A percentile compares a stretch with the other conserved stretches of the same genome.
These are phyloP conservation scores for Cladophialophora yegresii DNA, from an alignment of 2,329 filamentous ascomycete genomes.

Conservation along the genomic window DNA sequence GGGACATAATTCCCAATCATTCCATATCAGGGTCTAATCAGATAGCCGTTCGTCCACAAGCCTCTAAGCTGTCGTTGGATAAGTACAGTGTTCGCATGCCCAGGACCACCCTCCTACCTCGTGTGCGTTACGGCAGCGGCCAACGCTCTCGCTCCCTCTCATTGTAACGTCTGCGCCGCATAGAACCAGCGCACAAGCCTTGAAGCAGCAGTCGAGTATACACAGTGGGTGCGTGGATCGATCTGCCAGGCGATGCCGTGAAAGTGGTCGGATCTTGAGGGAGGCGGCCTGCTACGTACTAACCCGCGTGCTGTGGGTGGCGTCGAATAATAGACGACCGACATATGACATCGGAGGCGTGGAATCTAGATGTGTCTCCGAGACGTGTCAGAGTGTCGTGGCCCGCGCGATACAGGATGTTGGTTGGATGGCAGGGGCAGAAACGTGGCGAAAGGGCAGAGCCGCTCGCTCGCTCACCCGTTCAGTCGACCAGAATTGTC, in stretches of 20 bases:
- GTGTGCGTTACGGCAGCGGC: neutral
- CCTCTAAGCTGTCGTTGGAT: neutral
- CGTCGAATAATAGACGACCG: neutral
- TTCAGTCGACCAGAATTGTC: conserved; percentile 80
- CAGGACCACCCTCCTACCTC: neutral
- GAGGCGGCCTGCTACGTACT: neutral
- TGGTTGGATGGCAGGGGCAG: no score
- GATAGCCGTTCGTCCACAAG: neutral
- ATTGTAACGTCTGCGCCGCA: neutral
- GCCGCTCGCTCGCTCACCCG: conserved; percentile 50
- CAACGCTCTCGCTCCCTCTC: neutral
- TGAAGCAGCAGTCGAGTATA: no score
- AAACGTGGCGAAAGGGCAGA: neutral
- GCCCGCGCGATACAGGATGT: no score
- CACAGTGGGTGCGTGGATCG: neutral
- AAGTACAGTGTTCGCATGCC: neutral
- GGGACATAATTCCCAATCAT: neutral
- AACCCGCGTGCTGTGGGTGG: no score
- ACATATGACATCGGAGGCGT: no score
- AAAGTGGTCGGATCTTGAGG: neutral
- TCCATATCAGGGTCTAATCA: neutral
- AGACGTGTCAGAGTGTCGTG: neutral
- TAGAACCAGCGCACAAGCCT: neutral
- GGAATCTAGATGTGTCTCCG: neutral
- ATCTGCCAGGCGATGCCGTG: neutral